A percentile compares a stretch with the other conserved stretches of the same genome.
Evolutionary conservation across 257 asterid genomes (phyloP).

Genomic region (Fraxinus americana): DNA sequence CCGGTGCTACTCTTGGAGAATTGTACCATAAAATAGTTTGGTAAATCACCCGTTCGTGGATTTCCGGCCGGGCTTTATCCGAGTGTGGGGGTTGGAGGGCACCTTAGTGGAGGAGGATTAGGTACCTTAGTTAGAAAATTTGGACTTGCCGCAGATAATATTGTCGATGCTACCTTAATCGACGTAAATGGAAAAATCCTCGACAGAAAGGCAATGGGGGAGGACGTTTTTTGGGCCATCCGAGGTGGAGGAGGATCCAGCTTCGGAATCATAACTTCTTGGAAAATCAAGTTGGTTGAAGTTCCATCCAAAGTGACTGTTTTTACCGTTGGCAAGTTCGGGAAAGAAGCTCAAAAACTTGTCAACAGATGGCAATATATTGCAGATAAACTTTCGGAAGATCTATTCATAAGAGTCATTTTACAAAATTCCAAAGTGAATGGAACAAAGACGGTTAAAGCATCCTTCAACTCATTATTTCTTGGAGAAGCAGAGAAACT

Average conservation of each 20-base stretch:
- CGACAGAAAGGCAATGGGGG: slow-evolving; percentile 55
- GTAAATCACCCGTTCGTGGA: slow-evolving; percentile 32
- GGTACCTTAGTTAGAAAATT: slow-evolving; percentile 50
- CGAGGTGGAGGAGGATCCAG: too few species aligned
- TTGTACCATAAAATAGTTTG: slow-evolving; percentile 43
- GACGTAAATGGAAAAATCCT: slow-evolving; percentile 39
- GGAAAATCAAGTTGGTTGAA: too few species aligned
- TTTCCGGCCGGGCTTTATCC: slow-evolving; percentile 62
- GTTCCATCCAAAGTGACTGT: too few species aligned
- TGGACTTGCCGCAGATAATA: slow-evolving; percentile 52
- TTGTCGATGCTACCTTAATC: slow-evolving; percentile 45
- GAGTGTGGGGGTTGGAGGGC: slow-evolving; percentile 62
- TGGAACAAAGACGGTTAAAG: slow-evolving; percentile 16
- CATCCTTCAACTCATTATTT: slow-evolving; percentile 39
- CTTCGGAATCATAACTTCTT: too few species aligned
- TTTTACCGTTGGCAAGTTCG: too few species aligned
- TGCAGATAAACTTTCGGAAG: too few species aligned
- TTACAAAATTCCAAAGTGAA: slow-evolving; percentile 16
- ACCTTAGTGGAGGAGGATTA: slow-evolving; percentile 61
- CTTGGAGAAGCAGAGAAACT: slow-evolving; percentile 34
- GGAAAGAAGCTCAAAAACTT: too few species aligned
- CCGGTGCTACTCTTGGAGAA: slow-evolving; percentile 63
- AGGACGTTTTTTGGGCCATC: too few species aligned
- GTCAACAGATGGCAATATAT: too few species aligned
- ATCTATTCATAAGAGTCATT: too few species aligned